phyloP scores from a whole-genome alignment of 2,329 filamentous ascomycete genomes.

The Nothophaeocryptopus gaeumannii region DNA sequence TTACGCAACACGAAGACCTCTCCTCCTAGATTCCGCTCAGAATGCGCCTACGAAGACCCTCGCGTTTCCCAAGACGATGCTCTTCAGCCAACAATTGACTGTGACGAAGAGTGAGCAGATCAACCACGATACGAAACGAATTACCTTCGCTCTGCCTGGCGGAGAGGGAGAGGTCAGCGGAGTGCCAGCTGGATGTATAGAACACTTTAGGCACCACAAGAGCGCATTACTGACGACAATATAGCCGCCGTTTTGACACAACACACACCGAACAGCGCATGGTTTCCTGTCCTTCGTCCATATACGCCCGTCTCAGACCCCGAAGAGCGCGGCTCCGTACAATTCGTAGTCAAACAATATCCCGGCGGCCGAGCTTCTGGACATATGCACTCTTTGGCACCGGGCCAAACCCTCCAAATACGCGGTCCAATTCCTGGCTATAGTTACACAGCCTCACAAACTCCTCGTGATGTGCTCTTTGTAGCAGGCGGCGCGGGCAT shows the following conservation, averaged over 20 bases:
- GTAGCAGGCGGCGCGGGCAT: constrained; percentile 72
- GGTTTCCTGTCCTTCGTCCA: constrained; percentile 60
- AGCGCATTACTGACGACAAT: constrained; percentile 1
- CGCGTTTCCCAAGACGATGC: constrained; percentile 32
- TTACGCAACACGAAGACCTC: constrained; percentile 10
- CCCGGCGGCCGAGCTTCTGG: constrained; percentile 62
- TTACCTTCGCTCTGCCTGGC: constrained; percentile 33
- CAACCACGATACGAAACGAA: constrained; percentile 35
- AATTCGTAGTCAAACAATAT: constrained; percentile 67
- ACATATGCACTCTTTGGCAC: constrained; percentile 63
- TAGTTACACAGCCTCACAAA: constrained; percentile 25
- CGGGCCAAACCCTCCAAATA: constrained; percentile 61
- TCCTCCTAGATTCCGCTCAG: constrained; percentile 29
- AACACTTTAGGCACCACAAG: not conserved
- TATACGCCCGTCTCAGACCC: constrained; percentile 62
- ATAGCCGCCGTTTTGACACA: constrained; percentile 59
- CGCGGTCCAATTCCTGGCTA: constrained; percentile 49
- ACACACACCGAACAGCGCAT: constrained; percentile 55
- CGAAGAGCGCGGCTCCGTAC: constrained; percentile 59
- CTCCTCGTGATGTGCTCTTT: constrained; percentile 50
- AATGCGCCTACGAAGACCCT: constrained; percentile 28
- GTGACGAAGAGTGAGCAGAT: constrained; percentile 32
- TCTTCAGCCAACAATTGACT: constrained; percentile 32
- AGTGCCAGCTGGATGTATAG: constrained; percentile 30
- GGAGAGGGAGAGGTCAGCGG: constrained; percentile 30